Conservation (phyloP, 441 rosid genomes). For the Jatropha podagrica region DNA sequence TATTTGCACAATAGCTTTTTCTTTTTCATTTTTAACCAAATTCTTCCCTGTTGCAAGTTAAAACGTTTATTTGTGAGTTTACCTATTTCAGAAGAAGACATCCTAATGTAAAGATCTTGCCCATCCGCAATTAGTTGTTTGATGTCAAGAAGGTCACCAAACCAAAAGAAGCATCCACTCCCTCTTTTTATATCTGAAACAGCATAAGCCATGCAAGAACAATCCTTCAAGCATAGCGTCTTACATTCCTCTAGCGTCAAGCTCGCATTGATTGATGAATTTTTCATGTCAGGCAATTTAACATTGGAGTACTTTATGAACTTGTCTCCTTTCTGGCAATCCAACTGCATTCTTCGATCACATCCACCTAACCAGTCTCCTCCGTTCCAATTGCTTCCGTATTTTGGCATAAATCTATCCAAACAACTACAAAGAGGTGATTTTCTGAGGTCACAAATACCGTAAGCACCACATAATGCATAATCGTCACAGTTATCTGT, state of each 20-base stretch:
- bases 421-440: constrained; percentile 8
- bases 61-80: not conserved
- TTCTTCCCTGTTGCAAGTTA: not conserved
- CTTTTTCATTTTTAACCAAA: no score
- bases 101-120: constrained; percentile 17
- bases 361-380: constrained; percentile 18
- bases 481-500: constrained; percentile 17
- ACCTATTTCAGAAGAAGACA: constrained; percentile 16
- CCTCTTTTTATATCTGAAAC: constrained; percentile 4
- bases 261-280: not conserved
- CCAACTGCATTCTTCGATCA: constrained; percentile 9
- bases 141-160: constrained; percentile 4
- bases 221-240: not conserved
- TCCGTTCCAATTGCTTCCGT: not conserved
- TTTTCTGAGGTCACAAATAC: not conserved
- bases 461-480: constrained; percentile 18
- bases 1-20: no score
- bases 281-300: constrained; percentile 6
- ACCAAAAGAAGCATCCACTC: not conserved
- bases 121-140: not conserved
- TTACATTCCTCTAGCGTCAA: constrained; percentile 8
- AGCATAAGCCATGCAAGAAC: constrained; percentile 11
- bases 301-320: constrained; percentile 7
- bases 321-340: constrained; percentile 14
- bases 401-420: not conserved